Evolutionary conservation across 2,329 filamentous ascomycete genomes (phyloP).

Genomic region (Sarocladium strictum): DNA sequence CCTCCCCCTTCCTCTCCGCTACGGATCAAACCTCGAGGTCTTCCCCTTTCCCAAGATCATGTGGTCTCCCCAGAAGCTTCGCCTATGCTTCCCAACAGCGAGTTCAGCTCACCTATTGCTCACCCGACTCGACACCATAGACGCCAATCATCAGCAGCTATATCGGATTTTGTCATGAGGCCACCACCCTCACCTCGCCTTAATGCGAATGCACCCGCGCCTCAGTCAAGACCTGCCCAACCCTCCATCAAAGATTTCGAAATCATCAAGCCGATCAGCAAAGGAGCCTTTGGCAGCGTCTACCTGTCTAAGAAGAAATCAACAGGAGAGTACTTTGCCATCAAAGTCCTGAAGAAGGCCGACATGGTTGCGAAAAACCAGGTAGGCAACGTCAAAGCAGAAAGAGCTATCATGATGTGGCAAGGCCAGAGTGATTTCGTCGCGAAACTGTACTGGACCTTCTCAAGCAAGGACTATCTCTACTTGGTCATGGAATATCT

Average conservation of each 20-base stretch:
- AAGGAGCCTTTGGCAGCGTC: constrained; percentile 95
- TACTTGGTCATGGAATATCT: constrained; percentile 99
- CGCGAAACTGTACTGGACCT: constrained; percentile 98
- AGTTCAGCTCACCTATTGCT: constrained; percentile 70
- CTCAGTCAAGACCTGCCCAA: constrained; percentile 80
- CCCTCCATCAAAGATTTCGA: constrained; percentile 99
- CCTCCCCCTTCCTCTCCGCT: constrained; percentile 81
- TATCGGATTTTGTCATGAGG: constrained; percentile 61
- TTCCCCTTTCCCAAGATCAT: constrained; percentile 54
- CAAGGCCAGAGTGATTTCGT: constrained; percentile 99
- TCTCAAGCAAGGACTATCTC: constrained; percentile 97
- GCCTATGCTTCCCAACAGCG: constrained; percentile 75
- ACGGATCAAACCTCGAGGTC: constrained; percentile 73
- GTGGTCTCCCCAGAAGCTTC: constrained; percentile 83
- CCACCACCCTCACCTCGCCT: constrained; percentile 79
- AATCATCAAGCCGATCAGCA: constrained; percentile 99
- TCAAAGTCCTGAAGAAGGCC: constrained; percentile 98
- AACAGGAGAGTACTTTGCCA: constrained; percentile 96
- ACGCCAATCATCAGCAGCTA: constrained; percentile 83
- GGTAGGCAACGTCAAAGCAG: constrained; percentile 97
- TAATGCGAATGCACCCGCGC: constrained; percentile 63
- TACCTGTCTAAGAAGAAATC: constrained; percentile 98
- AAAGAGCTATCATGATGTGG: constrained; percentile 99
- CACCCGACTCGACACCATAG: constrained; percentile 63
- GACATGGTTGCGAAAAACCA: constrained; percentile 99